Evolutionary conservation across 495 filamentous ascomycete genomes (phyloP).

Genomic region (Hapsidospora chrysogenum): DNA sequence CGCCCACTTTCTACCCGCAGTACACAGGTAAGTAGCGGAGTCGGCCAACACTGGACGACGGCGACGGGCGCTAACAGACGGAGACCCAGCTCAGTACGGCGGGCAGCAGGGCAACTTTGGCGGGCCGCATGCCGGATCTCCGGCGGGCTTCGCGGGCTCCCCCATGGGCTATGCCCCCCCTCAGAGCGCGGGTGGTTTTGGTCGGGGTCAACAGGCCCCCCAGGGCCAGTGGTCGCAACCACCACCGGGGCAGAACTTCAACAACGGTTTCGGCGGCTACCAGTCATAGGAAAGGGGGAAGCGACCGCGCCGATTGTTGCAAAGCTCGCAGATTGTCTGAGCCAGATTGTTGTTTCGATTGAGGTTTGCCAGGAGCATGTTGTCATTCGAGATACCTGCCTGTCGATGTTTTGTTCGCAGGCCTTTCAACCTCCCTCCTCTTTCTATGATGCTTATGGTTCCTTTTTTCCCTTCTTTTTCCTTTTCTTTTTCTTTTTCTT

Average conservation of each 20-base stretch:
- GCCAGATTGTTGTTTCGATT: too few species aligned
- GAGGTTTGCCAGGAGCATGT: too few species aligned
- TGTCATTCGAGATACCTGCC: too few species aligned
- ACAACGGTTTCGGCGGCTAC: conserved; percentile 42
- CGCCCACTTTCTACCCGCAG: conserved; percentile 83
- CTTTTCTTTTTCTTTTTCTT: conserved; percentile 9
- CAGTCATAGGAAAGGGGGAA: conserved; percentile 42
- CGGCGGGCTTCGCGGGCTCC: conserved; percentile 46
- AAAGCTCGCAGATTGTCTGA: too few species aligned
- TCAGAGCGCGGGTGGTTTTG: conserved; percentile 66
- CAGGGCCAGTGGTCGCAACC: conserved; percentile 59
- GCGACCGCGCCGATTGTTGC: too few species aligned
- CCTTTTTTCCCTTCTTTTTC: conserved; percentile 13
- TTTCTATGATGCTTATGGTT: conserved; percentile 11
- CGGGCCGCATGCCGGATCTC: conserved; percentile 38
- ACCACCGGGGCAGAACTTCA: conserved; percentile 36
- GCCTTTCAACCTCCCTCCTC: too few species aligned
- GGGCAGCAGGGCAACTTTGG: conserved; percentile 34
- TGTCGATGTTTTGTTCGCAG: too few species aligned
- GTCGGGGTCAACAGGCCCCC: conserved; percentile 61
- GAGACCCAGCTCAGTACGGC: conserved; percentile 26
- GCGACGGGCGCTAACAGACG: conserved; percentile 8
- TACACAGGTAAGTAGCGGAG: conserved; percentile 50
- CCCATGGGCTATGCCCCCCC: conserved; percentile 41
- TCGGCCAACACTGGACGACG: not conserved